Conservation (phyloP, 371 early-diverging fungal species). For the Mucor indicus region DNA sequence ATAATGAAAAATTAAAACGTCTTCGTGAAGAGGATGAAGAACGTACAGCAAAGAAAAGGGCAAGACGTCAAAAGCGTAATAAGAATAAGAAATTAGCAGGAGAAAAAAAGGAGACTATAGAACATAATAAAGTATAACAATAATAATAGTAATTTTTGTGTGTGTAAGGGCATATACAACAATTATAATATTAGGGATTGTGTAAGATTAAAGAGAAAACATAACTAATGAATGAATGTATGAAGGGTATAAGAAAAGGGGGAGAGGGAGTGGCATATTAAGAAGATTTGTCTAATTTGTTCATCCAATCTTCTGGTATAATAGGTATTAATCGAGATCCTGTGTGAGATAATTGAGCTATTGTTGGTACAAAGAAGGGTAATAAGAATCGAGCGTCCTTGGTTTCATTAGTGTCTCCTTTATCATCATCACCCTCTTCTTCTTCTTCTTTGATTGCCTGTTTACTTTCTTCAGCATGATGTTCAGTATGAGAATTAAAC, state of each 20-base stretch:
- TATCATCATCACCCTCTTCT: conserved; percentile 30
- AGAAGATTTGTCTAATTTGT: conserved; percentile 37
- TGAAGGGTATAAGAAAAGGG: background rate
- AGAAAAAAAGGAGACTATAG: conserved; percentile 17
- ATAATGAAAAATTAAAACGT: conserved; percentile 53
- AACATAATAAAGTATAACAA: conserved; percentile 2
- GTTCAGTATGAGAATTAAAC: conserved; percentile 3
- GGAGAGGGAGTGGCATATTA: background rate
- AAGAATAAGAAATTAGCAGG: conserved; percentile 26
- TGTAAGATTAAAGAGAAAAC: background rate
- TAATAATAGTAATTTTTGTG: background rate
- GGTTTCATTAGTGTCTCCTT: conserved; percentile 27
- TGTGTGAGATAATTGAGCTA: conserved; percentile 22
- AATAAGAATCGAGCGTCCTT: conserved; percentile 49
- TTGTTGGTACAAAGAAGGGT: conserved; percentile 50
- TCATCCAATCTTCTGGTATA: conserved; percentile 53
- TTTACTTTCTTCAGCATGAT: background rate
- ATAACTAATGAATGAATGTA: background rate
- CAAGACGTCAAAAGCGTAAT: conserved; percentile 76
- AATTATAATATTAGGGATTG: background rate
- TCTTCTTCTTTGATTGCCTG: conserved; percentile 9
- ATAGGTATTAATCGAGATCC: conserved; percentile 25
- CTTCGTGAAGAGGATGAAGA: conserved; percentile 69
- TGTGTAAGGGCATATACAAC: conserved; percentile 9
- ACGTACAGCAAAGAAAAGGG: conserved; percentile 83